A percentile compares a stretch with the other conserved stretches of the same genome.
phyloP scores from a whole-genome alignment of 345 rosid species.

The Ricinus communis region DNA sequence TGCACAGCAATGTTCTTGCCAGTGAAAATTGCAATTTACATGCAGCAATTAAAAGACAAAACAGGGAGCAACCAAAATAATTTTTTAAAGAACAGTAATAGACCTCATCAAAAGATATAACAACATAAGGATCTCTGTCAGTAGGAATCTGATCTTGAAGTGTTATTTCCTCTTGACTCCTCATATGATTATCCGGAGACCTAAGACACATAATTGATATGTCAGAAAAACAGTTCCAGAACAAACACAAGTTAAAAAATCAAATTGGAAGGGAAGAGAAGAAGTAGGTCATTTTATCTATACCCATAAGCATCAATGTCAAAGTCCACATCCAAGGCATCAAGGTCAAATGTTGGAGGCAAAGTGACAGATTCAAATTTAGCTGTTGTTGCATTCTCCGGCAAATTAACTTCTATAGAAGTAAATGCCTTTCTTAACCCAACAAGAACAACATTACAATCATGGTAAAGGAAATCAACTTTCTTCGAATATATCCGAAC shows the following conservation, averaged over 20 bases:
- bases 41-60: background rate
- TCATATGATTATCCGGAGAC: constrained; percentile 50
- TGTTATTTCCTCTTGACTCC: constrained; percentile 68
- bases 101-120: constrained; percentile 73
- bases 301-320: constrained; percentile 41
- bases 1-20: constrained; percentile 19
- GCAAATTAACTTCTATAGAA: constrained; percentile 54
- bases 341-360: constrained; percentile 65
- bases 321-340: constrained; percentile 57
- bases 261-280: background rate
- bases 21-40: constrained; percentile 9
- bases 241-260: background rate
- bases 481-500: constrained; percentile 87
- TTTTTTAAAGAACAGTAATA: constrained; percentile 1
- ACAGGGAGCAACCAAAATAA: background rate
- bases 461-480: constrained; percentile 78
- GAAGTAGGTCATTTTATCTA: background rate
- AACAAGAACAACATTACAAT: constrained; percentile 46
- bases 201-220: constrained; percentile 22
- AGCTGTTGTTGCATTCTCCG: constrained; percentile 71
- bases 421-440: constrained; percentile 60
- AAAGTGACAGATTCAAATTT: constrained; percentile 62
- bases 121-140: constrained; percentile 60
- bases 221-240: background rate
- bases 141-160: constrained; percentile 74